Evolutionary conservation across 2,329 filamentous ascomycete genomes (phyloP).

Genomic region (Chalara sp.): DNA sequence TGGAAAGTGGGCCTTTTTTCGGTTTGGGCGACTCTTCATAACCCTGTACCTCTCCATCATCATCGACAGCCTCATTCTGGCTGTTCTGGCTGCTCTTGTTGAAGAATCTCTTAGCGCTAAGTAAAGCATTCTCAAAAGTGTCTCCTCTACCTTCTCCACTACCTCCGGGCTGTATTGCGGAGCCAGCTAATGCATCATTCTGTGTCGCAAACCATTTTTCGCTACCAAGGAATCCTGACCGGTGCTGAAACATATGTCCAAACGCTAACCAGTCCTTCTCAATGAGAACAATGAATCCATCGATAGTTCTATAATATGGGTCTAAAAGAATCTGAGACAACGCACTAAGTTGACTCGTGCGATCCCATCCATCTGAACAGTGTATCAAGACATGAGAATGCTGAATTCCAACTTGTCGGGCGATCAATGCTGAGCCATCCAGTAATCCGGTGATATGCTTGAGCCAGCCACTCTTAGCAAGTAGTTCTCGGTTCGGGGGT

Average conservation of each 20-base stretch:
- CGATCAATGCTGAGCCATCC: slow-evolving; percentile 78
- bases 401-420: slow-evolving; percentile 79
- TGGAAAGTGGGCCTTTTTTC: slow-evolving; percentile 30
- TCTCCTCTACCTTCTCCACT: slow-evolving; percentile 47
- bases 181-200: slow-evolving; percentile 67
- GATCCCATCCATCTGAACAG: slow-evolving; percentile 97
- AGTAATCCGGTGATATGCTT: slow-evolving; percentile 81
- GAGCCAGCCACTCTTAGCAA: slow-evolving; percentile 83
- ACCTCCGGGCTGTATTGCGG: slow-evolving; percentile 53
- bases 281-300: slow-evolving; percentile 88
- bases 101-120: slow-evolving; percentile 85
- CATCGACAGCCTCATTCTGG: slow-evolving; percentile 49
- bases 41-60: slow-evolving; percentile 37
- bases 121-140: slow-evolving; percentile 77
- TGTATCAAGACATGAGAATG: slow-evolving; percentile 96
- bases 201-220: slow-evolving; percentile 93
- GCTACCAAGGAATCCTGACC: slow-evolving; percentile 79
- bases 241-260: slow-evolving; percentile 92
- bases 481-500: slow-evolving; percentile 73
- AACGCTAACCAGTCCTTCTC: slow-evolving; percentile 99
- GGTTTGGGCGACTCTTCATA: slow-evolving; percentile 24
- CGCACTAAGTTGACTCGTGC: slow-evolving; percentile 89
- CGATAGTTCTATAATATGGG: slow-evolving; percentile 87
- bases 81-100: slow-evolving; percentile 66
- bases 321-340: slow-evolving; percentile 90